A percentile compares a stretch with the other conserved stretches of the same genome.
Evolutionary conservation across 495 filamentous ascomycete species (phyloP).

Genomic region (Xylaria scruposa): DNA sequence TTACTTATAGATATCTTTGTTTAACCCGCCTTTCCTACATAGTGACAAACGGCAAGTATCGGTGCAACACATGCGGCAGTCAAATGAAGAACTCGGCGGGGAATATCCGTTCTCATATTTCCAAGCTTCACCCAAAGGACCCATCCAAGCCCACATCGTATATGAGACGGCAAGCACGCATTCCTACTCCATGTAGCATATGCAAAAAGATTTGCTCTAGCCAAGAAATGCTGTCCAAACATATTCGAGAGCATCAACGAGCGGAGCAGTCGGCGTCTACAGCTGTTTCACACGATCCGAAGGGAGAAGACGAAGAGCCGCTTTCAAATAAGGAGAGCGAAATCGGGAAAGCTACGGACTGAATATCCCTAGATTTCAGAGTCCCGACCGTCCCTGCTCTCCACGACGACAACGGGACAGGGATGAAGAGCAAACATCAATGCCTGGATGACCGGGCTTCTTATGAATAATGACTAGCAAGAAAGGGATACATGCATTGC

Average conservation of each 20-base stretch:
- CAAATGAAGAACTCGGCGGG: background rate
- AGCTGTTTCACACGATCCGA: background rate
- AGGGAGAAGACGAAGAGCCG: background rate
- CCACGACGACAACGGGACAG: background rate
- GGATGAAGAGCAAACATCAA: background rate
- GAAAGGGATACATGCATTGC: background rate
- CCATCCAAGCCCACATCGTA: background rate
- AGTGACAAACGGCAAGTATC: constrained; percentile 15
- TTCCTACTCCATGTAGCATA: background rate
- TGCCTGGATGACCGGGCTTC: background rate
- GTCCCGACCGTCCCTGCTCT: background rate
- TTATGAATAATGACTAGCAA: background rate
- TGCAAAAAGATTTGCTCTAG: background rate
- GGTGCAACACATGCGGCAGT: constrained; percentile 15
- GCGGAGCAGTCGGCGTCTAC: background rate
- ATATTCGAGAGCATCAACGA: background rate
- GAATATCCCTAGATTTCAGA: background rate
- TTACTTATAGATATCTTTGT: too few relatives aligned
- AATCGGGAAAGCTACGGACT: background rate
- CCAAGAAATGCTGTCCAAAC: background rate
- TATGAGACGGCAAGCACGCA: background rate
- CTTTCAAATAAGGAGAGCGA: background rate
- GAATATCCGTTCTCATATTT: background rate
- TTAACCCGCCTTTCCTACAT: background rate
- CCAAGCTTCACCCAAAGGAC: constrained; percentile 16